phyloP scores from a whole-genome alignment of 257 asterid genomes.

The Ophiorrhiza pumila region DNA sequence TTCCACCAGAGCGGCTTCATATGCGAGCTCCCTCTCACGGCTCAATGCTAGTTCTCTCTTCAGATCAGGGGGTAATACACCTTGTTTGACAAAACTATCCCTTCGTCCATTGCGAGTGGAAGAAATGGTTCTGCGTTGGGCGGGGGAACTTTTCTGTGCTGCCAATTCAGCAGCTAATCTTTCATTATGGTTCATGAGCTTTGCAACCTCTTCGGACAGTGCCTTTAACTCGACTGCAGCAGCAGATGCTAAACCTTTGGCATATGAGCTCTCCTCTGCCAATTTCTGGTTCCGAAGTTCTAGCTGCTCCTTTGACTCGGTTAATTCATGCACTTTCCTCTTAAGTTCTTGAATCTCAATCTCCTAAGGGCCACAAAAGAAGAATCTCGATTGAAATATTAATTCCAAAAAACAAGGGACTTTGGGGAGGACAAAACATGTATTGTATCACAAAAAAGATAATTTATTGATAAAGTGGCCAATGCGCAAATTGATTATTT shows the following conservation, averaged over 20 bases:
- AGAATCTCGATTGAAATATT: not conserved
- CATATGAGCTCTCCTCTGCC: slow-evolving; percentile 90
- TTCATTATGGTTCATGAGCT: slow-evolving; percentile 89
- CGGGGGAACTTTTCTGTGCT: slow-evolving; percentile 57
- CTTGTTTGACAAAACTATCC: slow-evolving; percentile 53
- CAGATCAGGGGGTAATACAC: slow-evolving; percentile 42
- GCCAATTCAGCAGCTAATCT: slow-evolving; percentile 68
- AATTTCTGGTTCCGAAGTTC: slow-evolving; percentile 81
- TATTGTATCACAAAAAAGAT: no score
- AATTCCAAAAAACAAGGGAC: not conserved
- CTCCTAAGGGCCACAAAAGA: slow-evolving; percentile 42
- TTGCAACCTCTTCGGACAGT: slow-evolving; percentile 93
- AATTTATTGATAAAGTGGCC: not conserved
- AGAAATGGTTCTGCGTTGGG: slow-evolving; percentile 58
- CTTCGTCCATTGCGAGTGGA: slow-evolving; percentile 61
- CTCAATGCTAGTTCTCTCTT: slow-evolving; percentile 71
- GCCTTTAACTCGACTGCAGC: slow-evolving; percentile 98
- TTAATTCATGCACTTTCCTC: slow-evolving; percentile 49
- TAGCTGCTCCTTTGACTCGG: slow-evolving; percentile 61
- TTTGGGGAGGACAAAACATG: not conserved
- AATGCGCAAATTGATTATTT: not conserved
- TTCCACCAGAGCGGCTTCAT: slow-evolving; percentile 74
- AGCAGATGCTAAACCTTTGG: slow-evolving; percentile 97
- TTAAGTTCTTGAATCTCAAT: slow-evolving; percentile 63
- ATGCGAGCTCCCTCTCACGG: slow-evolving; percentile 76